Evolutionary conservation across 129 eudicot genomes (phyloP).

Genomic region (Tanacetum coccineum): DNA sequence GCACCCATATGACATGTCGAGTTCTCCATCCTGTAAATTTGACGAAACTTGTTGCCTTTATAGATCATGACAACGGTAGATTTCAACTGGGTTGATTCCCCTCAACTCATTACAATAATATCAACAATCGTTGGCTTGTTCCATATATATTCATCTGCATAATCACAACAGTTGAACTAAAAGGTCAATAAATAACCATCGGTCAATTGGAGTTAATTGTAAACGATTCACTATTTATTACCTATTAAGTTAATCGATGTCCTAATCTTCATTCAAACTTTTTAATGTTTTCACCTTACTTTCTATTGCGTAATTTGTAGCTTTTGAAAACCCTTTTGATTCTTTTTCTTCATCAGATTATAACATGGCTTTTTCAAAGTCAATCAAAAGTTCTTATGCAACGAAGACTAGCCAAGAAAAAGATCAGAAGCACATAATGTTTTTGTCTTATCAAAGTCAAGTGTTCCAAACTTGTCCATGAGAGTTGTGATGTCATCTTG

Average conservation of each 20-base stretch:
- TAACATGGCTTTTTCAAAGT: slow-evolving; percentile 57
- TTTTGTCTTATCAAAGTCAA: too few species aligned
- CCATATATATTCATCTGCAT: slow-evolving; percentile 8
- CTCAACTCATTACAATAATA: not conserved
- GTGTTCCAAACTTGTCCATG: too few species aligned
- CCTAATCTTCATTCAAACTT: slow-evolving; percentile 47
- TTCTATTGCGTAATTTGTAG: slow-evolving; percentile 15
- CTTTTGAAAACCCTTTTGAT: slow-evolving; percentile 16
- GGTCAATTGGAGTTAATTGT: not conserved
- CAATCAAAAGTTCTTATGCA: slow-evolving; percentile 45
- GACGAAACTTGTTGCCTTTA: not conserved
- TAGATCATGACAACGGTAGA: slow-evolving; percentile 8
- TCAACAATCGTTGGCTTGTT: slow-evolving; percentile 9
- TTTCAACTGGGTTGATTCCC: not conserved
- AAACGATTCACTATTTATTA: not conserved
- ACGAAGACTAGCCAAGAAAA: too few species aligned
- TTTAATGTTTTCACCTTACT: slow-evolving; percentile 35
- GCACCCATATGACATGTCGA: not conserved
- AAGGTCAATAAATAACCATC: slow-evolving; percentile 2
- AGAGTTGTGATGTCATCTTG: too few species aligned
- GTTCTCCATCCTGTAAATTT: too few species aligned
- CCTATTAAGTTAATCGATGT: too few species aligned
- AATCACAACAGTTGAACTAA: slow-evolving; percentile 12
- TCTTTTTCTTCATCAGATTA: slow-evolving; percentile 51
- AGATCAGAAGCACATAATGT: too few species aligned